These are phyloP conservation scores for Avena eriantha DNA, from an alignment of 176 grass and related monocot species.

Conservation along the genomic window DNA sequence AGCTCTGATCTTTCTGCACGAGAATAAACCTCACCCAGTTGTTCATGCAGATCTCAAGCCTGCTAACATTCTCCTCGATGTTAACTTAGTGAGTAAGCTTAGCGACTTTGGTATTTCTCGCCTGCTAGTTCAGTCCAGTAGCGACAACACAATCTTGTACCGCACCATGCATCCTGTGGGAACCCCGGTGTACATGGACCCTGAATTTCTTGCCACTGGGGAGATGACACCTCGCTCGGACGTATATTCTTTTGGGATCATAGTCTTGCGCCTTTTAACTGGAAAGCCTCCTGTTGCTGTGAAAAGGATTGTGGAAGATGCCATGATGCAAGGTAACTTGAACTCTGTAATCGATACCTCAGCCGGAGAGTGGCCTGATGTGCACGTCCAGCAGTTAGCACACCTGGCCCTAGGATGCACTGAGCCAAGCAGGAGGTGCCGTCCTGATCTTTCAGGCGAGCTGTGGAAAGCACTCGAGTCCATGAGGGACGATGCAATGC, in stretches of 20 bases:
- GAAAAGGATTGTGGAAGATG: constrained; percentile 55
- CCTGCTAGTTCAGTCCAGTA: constrained; percentile 47
- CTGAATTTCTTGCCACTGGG: constrained; percentile 51
- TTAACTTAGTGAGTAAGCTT: constrained; percentile 51
- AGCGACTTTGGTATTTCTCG: constrained; percentile 57
- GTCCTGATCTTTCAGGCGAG: constrained; percentile 45
- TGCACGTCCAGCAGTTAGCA: constrained; percentile 36
- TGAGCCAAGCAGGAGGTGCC: constrained; percentile 42
- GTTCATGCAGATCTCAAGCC: constrained; percentile 62
- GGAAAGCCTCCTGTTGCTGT: constrained; percentile 47
- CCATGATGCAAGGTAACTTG: constrained; percentile 33
- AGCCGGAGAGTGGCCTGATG: constrained; percentile 42
- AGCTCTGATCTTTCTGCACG: constrained; percentile 50
- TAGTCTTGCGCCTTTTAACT: constrained; percentile 50
- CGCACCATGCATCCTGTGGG: constrained; percentile 52
- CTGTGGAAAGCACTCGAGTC: constrained; percentile 44
- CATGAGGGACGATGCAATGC: constrained; percentile 19
- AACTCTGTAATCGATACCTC: constrained; percentile 46
- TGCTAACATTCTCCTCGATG: constrained; percentile 55
- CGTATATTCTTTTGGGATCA: constrained; percentile 56
- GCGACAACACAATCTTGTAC: constrained; percentile 46
- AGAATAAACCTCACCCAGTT: constrained; percentile 58
- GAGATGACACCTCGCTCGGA: constrained; percentile 53
- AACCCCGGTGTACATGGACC: constrained; percentile 52
- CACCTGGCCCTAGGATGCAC: constrained; percentile 47